phyloP scores from a whole-genome alignment of 257 asterid species.

The Plectranthus barbatus region DNA sequence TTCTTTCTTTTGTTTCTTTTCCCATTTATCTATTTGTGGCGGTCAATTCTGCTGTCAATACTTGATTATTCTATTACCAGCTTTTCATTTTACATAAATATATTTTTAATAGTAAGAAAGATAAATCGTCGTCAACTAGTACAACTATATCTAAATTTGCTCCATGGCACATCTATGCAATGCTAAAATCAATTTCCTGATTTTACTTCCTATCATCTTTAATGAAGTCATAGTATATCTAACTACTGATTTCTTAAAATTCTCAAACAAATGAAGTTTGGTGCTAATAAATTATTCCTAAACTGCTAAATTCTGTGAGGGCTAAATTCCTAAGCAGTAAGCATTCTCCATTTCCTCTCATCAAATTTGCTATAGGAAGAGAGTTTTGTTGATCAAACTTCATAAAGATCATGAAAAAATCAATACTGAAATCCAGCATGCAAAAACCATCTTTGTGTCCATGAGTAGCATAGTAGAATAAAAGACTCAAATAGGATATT shows the following conservation, averaged over 20 bases:
- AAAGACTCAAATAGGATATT: not conserved
- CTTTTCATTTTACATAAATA: no score
- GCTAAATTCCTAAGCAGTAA: no score
- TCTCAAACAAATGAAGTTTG: not conserved
- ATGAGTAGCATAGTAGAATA: not conserved
- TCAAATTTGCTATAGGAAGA: not conserved
- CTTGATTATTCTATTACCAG: not conserved
- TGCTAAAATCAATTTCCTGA: no score
- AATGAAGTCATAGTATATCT: no score
- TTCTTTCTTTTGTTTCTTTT: no score
- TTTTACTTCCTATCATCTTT: no score
- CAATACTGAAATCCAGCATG: not conserved
- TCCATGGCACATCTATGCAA: not conserved
- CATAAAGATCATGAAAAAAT: not conserved
- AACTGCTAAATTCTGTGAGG: not conserved
- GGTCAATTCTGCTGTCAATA: not conserved
- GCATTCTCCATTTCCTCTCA: not conserved
- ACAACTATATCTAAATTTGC: not conserved
- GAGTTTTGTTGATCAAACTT: not conserved
- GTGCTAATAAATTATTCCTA: not conserved
- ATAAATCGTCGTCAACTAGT: no score
- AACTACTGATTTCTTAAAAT: not conserved
- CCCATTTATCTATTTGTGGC: no score
- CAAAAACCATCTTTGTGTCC: not conserved
- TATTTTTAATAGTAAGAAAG: no score